A percentile compares a stretch with the other conserved stretches of the same genome.
Evolutionary conservation across 129 eudicot species (phyloP).

Genomic region (Ambrosia artemisiifolia): DNA sequence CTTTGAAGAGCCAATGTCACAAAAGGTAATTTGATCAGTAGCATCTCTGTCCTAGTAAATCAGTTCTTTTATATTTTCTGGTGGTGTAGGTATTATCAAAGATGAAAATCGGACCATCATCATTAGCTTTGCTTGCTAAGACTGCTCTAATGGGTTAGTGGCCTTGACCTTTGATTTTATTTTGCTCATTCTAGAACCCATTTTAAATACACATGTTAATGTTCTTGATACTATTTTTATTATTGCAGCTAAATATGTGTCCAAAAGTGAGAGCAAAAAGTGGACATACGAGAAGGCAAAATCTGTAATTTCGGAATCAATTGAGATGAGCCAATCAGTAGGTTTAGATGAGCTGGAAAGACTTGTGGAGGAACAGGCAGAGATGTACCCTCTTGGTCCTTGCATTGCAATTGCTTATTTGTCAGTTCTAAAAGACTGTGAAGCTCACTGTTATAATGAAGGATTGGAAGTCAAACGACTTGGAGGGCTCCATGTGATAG

Average conservation of each 20-base stretch:
- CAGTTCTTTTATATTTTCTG: conserved; percentile 2
- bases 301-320: conserved; percentile 65
- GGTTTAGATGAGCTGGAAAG: conserved; percentile 52
- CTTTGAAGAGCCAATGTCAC: conserved; percentile 53
- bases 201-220: neutral
- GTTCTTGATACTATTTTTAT: conserved; percentile 8
- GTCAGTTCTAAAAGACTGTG: conserved; percentile 82
- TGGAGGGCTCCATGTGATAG: conserved; percentile 98
- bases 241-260: conserved; percentile 64
- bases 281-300: conserved; percentile 70
- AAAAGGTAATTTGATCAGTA: conserved; percentile 42
- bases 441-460: conserved; percentile 75
- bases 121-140: conserved; percentile 76
- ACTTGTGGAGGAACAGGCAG: conserved; percentile 75
- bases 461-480: conserved; percentile 90
- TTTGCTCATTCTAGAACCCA: conserved; percentile 2
- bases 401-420: conserved; percentile 78
- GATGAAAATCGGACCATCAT: conserved; percentile 78
- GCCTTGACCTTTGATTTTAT: conserved; percentile 4
- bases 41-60: conserved; percentile 2
- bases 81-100: conserved; percentile 65
- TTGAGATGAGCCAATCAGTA: conserved; percentile 76
- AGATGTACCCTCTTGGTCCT: conserved; percentile 93
- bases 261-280: conserved; percentile 70
- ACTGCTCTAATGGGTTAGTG: conserved; percentile 80